phyloP scores from a whole-genome alignment of 1,284 basidiomycete genomes.

The Ceratobasidium sp. region DNA sequence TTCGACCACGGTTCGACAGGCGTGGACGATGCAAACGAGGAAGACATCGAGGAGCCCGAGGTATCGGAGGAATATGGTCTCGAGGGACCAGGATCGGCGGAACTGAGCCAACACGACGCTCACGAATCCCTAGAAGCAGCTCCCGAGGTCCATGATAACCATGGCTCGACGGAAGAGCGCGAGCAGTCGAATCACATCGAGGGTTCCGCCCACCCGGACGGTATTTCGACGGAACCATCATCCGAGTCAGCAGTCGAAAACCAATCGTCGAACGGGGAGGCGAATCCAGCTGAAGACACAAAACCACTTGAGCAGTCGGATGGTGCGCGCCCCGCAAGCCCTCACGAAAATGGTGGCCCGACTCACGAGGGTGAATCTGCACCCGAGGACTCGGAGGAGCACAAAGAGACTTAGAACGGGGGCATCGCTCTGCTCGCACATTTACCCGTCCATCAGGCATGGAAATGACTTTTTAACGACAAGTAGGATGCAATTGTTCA shows the following conservation, averaged over 20 bases:
- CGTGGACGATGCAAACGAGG: constrained; percentile 5
- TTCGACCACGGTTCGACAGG: constrained; percentile 23
- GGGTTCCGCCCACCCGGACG: neutral
- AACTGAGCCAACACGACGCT: constrained; percentile 48
- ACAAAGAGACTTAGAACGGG: constrained; percentile 7
- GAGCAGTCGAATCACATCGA: constrained; percentile 2
- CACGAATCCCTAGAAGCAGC: constrained; percentile 52
- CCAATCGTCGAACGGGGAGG: constrained; percentile 39
- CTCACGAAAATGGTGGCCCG: neutral
- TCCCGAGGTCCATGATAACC: constrained; percentile 49
- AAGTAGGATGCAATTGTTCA: constrained; percentile 23
- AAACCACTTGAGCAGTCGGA: neutral
- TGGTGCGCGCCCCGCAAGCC: constrained; percentile 5
- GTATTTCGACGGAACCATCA: neutral
- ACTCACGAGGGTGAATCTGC: neutral
- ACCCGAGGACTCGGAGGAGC: neutral
- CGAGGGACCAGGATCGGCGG: constrained; percentile 54
- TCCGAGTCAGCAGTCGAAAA: constrained; percentile 45
- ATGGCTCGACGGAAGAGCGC: constrained; percentile 30
- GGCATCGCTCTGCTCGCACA: neutral
- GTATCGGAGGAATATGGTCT: constrained; percentile 15
- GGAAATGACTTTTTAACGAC: neutral
- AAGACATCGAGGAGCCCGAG: constrained; percentile 24
- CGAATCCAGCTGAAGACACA: neutral
- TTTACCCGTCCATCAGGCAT: neutral